Evolutionary conservation across 805 yeast species (phyloP), one percentile per base, ranked within the genome.

Genomic region (Wilhelminamyces savonicus): DNA sequence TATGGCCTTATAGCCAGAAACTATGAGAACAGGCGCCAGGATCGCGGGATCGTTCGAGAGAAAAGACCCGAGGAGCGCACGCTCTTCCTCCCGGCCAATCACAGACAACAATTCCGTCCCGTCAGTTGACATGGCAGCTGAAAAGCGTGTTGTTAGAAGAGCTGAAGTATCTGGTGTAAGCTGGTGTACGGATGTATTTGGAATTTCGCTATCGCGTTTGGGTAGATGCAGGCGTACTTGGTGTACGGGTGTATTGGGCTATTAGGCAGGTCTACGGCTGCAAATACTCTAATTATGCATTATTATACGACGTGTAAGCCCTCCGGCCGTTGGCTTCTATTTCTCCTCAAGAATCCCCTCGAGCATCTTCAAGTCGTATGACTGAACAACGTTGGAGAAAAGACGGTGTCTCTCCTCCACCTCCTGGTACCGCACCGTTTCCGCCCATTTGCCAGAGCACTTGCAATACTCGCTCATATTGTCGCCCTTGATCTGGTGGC

Each of bases 371-470:
- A 88, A 60, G 22, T 75, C 79, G 48, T 73, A 83, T 30, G 54
- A 69, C 10, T 59, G 57, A 1, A 90, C 74, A 10, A 86, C 77
- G 34, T 73, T 76, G 14, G 59, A 59, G 50, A 70, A 84, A 0
- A 76, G 66, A 5, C 48, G 52, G 3, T 78, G 44, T 29, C 65
- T 63, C 29, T 59, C 57, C 12, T 62, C 54, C 6, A 86, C 47
- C 0, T 65, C 70, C 4, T 48, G 56, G 28, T 61, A 59, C 4
- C 63, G 48, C 13, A 77, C 51, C 0, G 83, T 75, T 27, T 74
- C 78, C 4, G 54, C 62, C 95, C 95, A 87, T 11, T 57, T 51
- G 7, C 99, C 99, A 0, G 98, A 90, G 52, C 98, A 92, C 13
- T 72, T 57, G 55, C 98, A 94, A 51, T 76, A 76, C 18, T 65